Base-by-base conservation (phyloP, 2,329 filamentous ascomycete genomes). In the Claviceps capensis region DNA sequence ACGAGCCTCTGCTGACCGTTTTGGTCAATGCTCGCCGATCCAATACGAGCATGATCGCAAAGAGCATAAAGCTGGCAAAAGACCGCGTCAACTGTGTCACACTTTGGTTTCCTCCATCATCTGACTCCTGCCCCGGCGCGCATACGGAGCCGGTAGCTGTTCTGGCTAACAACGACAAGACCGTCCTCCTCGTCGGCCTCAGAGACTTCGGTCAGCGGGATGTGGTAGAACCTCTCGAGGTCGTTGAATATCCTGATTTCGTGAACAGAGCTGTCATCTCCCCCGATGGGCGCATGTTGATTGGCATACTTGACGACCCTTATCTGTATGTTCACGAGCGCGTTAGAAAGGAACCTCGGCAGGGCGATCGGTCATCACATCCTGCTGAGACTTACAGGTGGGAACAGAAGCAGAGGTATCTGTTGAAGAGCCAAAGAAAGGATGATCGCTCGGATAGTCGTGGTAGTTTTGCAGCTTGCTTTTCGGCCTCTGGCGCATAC, bases 211-310 rank as follows among this genome's bases (percentile, higher is more conserved):
- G 69, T 4, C 60, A 60, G 37, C 64, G 64, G 45, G 66, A 70
- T 16, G 66, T 66, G 47, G 65, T 67, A 14, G 74, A 85, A 54
- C 74, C 85, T 38, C 69, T 94, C 22, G 81, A 86, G 51, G 76
- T 82, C 44, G 71, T 96, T 50, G 75, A 79, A 4, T 84, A 95
- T 57, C 84, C 86, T 5, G 86, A 91, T 63, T 86, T 83, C 57
- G 91, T 97, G 71, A 98, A 98, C 61, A 88, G 94, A 62, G 88
- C 90, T 37, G 81, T 90, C n/a, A 83, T 98, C 50, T 96, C 91
- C 6, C 93, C 91, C 0, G 86, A 96, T 63, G 91, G 90, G 1
- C 78, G 76, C 19, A 69, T 91, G 11, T 74, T 97, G 19, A 77
- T 90, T 5, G 87, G 89, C 2, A 86, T 97, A 44, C 86, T 91